Percentiles rank a stretch among this genome's conserved stretches.
Conservation (phyloP, 805 yeast genomes). For the Candida railenensis region DNA sequence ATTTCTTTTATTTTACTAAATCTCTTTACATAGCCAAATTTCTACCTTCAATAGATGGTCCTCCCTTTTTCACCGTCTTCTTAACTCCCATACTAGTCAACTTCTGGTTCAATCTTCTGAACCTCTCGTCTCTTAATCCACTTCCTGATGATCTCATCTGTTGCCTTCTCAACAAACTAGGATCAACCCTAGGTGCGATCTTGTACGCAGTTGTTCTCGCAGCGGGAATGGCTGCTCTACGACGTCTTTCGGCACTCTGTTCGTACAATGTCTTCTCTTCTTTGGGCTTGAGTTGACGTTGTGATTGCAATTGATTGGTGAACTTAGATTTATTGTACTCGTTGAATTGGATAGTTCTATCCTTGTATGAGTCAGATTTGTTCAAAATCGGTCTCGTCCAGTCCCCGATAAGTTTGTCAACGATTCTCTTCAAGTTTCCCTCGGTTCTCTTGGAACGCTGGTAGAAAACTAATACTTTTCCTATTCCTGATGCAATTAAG, state of each 20-base stretch:
- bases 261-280: constrained; percentile 69
- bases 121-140: constrained; percentile 63
- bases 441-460: constrained; percentile 90
- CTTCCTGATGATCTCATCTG: constrained; percentile 44
- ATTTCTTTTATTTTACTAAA: no score
- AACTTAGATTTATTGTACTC: constrained; percentile 63
- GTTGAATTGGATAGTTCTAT: constrained; percentile 68
- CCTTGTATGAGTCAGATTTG: constrained; percentile 90
- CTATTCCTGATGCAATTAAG: constrained; percentile 90
- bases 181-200: constrained; percentile 80
- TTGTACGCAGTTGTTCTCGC: constrained; percentile 86
- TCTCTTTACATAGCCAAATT: constrained; percentile 43
- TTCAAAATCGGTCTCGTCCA: constrained; percentile 99
- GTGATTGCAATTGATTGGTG: constrained; percentile 40
- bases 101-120: constrained; percentile 70
- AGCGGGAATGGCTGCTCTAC: constrained; percentile 94
- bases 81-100: constrained; percentile 47
- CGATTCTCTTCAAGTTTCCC: constrained; percentile 78
- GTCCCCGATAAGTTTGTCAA: constrained; percentile 88
- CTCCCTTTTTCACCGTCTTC: constrained; percentile 56
- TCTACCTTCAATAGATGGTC: constrained; percentile 80
- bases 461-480: constrained; percentile 89
- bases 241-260: constrained; percentile 86
- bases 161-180: constrained; percentile 45
- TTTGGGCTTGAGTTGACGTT: constrained; percentile 23